Conservation (phyloP, 1,284 basidiomycete genomes). For the Schizopora paradoxa region DNA sequence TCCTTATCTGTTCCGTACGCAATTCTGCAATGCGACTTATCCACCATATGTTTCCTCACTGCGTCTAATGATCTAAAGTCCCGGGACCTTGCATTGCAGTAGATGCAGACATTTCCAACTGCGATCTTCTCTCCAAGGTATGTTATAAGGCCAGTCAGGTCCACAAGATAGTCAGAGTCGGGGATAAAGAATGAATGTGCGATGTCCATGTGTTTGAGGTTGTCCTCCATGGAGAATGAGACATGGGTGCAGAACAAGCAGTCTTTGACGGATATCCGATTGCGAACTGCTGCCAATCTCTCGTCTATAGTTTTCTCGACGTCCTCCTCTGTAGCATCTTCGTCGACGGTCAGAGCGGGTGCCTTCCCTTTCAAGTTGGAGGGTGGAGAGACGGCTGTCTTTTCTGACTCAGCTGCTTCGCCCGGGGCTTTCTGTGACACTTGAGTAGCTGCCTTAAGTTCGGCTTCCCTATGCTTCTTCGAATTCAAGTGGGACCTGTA, state of each 20-base stretch:
- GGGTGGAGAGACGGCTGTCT: neutral
- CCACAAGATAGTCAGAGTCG: constrained; percentile 86
- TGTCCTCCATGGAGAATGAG: constrained; percentile 55
- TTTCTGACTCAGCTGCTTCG: neutral
- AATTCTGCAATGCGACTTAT: constrained; percentile 95
- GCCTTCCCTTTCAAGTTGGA: no score
- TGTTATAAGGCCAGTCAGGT: constrained; percentile 74
- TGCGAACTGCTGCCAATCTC: constrained; percentile 72
- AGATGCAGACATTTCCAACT: constrained; percentile 90
- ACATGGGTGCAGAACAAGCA: constrained; percentile 84
- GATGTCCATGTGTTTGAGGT: constrained; percentile 83
- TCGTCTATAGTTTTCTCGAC: constrained; percentile 60
- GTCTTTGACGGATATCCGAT: constrained; percentile 54
- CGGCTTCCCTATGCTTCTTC: constrained; percentile 86
- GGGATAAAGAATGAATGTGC: constrained; percentile 96
- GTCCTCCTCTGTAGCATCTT: constrained; percentile 46
- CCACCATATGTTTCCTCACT: constrained; percentile 89
- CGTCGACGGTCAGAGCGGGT: constrained; percentile 32
- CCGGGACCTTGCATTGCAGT: constrained; percentile 75
- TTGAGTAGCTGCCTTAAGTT: constrained; percentile 53
- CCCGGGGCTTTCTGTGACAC: constrained; percentile 24
- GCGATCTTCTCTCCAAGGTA: constrained; percentile 95
- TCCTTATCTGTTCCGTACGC: constrained; percentile 83
- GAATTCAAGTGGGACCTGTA: constrained; percentile 85
- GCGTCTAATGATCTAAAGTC: constrained; percentile 81